Evolutionary conservation across 768 basidiomycete species (phyloP), one percentile per base, ranked within the genome.

Genomic region (Termitomyces sp.): DNA sequence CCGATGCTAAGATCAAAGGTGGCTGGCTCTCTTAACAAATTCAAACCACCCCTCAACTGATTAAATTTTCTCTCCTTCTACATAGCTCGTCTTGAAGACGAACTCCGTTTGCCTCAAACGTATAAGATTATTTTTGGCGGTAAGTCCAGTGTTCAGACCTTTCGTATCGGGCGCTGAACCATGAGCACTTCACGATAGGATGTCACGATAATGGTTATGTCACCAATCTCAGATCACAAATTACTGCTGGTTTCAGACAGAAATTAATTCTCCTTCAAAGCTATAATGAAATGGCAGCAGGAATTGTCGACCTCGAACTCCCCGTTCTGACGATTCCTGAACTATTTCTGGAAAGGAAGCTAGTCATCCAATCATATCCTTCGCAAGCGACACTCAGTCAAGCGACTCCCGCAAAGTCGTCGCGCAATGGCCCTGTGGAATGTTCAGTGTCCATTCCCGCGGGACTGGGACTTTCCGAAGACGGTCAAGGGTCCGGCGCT

Each of bases 1-100:
- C 85, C 27, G 87, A 89, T 66, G 78, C 83, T 41, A 89, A 89
- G 70, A 80, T 89, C 65, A 87, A 86, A 76, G 84, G 88, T 86
- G 9, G 59, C 46, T 32, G 65, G 41, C 10, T 50, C 50, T 0
- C 31, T 35, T 15, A 16, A 23, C 3, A 3, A 31, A 29, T 25
- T 25, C 29, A 23, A 46, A 42, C n/a, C 46, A 22, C 6, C 41
- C 7, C 20, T 58, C 35, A 39, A 49, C 5, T 32, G 39, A 51
- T 51, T 16, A 53, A 38, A n/a, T n/a, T 58, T 20, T 44, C 20
- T 32, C n/a, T 12, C 33, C n/a, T n/a, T n/a, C n/a, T n/a, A n/a
- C n/a, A n/a, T 10, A 84, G 69, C 78, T 57, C 78, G 78, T 60
- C 74, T 88, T 31, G 79, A 83, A 60, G 80, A 84, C 56, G 83